phyloP scores from a whole-genome alignment of 352 stramenopile genomes.

The Phytophthora europaea region DNA sequence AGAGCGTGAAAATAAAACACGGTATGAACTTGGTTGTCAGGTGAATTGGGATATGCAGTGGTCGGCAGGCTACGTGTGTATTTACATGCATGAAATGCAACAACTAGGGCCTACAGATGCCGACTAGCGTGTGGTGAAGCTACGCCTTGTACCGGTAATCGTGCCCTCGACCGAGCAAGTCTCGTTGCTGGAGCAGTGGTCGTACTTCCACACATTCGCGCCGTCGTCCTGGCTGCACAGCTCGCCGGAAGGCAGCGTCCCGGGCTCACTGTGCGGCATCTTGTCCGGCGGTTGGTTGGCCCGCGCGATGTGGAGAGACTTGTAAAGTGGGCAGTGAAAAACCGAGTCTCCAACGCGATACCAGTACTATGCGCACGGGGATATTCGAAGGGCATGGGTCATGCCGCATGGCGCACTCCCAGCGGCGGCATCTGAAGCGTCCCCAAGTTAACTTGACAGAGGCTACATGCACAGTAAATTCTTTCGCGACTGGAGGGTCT shows the following conservation, averaged over 20 bases:
- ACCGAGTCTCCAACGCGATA: neutral
- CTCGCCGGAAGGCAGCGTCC: slow-evolving; percentile 10
- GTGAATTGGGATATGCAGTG: slow-evolving; percentile 1
- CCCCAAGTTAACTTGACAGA: too few species aligned
- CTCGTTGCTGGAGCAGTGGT: slow-evolving; percentile 25
- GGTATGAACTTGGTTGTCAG: neutral
- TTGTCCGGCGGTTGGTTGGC: neutral
- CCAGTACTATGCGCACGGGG: neutral
- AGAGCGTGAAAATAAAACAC: neutral
- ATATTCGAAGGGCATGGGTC: slow-evolving; percentile 2
- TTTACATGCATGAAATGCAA: neutral
- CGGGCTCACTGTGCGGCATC: slow-evolving; percentile 29
- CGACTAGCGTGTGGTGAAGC: neutral
- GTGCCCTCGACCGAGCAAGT: slow-evolving; percentile 18
- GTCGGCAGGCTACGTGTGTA: neutral
- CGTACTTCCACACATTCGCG: slow-evolving; percentile 29
- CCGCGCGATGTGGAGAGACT: slow-evolving; percentile 2
- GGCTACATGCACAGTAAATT: too few species aligned
- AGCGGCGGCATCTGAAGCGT: neutral
- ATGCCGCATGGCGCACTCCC: neutral
- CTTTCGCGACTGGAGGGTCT: too few species aligned
- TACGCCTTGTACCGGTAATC: slow-evolving; percentile 29
- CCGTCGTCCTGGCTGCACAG: slow-evolving; percentile 35
- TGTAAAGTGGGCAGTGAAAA: neutral
- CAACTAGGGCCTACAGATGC: neutral